phyloP scores from a whole-genome alignment of 2,329 filamentous ascomycete genomes.

The Colletotrichum eleusines region DNA sequence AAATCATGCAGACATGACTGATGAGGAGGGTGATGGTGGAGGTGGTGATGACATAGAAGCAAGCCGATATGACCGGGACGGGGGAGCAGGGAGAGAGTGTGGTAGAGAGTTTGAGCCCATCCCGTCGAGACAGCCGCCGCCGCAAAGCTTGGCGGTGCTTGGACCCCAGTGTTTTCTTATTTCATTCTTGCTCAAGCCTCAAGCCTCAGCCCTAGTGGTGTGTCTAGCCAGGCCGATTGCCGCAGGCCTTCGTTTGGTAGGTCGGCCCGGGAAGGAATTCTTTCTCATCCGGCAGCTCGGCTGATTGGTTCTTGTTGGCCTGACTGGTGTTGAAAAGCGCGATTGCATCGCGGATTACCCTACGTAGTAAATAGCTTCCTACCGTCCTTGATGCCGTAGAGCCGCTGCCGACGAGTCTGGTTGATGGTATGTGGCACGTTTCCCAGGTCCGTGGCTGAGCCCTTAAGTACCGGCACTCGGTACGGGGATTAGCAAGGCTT shows the following conservation, averaged over 20 bases:
- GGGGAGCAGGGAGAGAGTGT: slow-evolving; percentile 12
- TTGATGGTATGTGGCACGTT: not conserved
- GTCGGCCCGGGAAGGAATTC: not conserved
- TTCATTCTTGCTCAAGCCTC: not conserved
- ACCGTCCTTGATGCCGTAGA: not conserved
- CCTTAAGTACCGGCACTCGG: not conserved
- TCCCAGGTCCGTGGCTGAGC: not conserved
- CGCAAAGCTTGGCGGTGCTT: slow-evolving; percentile 40
- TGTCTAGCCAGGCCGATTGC: slow-evolving; percentile 3
- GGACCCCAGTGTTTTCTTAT: slow-evolving; percentile 3
- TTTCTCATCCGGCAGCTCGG: not conserved
- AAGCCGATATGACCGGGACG: slow-evolving; percentile 3
- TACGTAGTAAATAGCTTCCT: not conserved
- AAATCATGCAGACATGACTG: not conserved
- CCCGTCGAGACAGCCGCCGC: slow-evolving; percentile 39
- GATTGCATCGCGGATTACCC: not conserved
- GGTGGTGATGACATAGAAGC: not conserved
- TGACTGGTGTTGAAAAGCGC: not conserved
- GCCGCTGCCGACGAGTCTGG: not conserved
- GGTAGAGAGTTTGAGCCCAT: slow-evolving; percentile 34
- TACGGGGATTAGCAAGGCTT: not conserved
- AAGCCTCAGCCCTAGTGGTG: not conserved
- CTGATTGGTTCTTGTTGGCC: not conserved
- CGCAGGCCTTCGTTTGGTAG: not conserved
- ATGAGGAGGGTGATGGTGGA: not conserved